Base-by-base conservation (phyloP, 179 eudicot genomes). In the Actinidia chinensis region DNA sequence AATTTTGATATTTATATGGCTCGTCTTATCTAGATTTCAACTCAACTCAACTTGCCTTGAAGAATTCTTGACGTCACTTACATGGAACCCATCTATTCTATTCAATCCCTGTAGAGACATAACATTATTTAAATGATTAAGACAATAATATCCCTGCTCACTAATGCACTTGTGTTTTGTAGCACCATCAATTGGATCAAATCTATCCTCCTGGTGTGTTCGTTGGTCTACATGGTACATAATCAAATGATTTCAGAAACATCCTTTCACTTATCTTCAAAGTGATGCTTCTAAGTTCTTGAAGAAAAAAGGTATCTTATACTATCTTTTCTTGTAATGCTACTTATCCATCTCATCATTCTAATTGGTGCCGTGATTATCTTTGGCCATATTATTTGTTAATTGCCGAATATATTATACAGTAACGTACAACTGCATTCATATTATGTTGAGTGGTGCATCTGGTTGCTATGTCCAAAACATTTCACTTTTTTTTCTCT, bases 291-390 rank as follows among this genome's bases (percentile, higher is more conserved):
- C 51, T 70, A 1, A 23, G 43, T 47, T 71, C 59, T 47, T 43
- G 46, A 9, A 14, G 4, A 46, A 13, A 68, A 11, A 40, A 0
- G 15, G 28, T 70, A 2, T 23, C 28, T 48, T 70, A 15, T 23
- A 7, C 22, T 14, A 33, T 25, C 17, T 70, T 70, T 70, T 48
- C 74, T 20, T 73, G 23, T 73, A 56, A 9, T 70, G 74, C 74
- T 70, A 15, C 42, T 43, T 70, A 48, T 70, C 54, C 52, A 44
- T 68, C 54, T 51, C 60, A 33, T 71, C 46, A 8, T 28, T 5
- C 75, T 17, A 12, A 36, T 71, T 71, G n/a, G 64, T 15, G 76
- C 25, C 65, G 55, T n/a, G 28, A 33, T 10, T 13, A 40, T 22
- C 10, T 6, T 73, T 44, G n/a, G 18, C 25, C 47, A 52, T 54